phyloP scores from a whole-genome alignment of 768 basidiomycete genomes.

The Tricholoma bakamatsutake region DNA sequence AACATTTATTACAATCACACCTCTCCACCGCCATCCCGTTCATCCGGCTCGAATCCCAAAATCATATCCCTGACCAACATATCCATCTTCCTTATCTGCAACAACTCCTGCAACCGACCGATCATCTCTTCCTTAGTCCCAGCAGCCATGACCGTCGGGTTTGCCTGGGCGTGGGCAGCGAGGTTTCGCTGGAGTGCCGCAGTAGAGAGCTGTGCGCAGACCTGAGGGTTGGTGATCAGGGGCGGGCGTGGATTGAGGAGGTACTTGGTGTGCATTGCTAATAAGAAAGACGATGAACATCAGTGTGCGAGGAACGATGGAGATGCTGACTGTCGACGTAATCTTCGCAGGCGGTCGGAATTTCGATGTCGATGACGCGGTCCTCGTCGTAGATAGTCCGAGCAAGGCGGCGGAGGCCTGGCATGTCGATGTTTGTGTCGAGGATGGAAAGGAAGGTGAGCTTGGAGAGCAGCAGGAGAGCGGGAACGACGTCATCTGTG shows the following conservation, averaged over 20 bases:
- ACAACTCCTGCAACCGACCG: constrained; percentile 37
- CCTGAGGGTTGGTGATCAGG: constrained; percentile 37
- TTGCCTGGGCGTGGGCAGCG: constrained; percentile 44
- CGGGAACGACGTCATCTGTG: constrained; percentile 51
- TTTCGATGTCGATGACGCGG: constrained; percentile 44
- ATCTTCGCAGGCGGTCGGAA: constrained; percentile 44
- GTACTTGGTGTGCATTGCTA: constrained; percentile 46
- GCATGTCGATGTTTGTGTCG: constrained; percentile 51
- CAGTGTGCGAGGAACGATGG: background rate
- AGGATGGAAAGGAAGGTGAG: constrained; percentile 46
- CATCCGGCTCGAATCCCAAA: constrained; percentile 11
- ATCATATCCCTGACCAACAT: constrained; percentile 44
- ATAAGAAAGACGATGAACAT: background rate
- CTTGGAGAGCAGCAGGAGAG: constrained; percentile 41
- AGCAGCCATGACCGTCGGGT: constrained; percentile 36
- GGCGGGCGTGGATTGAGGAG: constrained; percentile 41
- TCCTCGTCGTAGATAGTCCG: constrained; percentile 27
- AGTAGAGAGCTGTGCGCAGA: constrained; percentile 36
- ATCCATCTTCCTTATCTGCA: constrained; percentile 45
- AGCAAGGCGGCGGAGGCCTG: constrained; percentile 49
- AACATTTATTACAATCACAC: background rate
- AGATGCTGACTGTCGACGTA: constrained; percentile 46
- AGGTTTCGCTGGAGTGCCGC: constrained; percentile 53
- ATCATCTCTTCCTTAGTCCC: constrained; percentile 48
- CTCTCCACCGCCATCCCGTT: background rate